phyloP scores from a whole-genome alignment of 345 rosid genomes.

The Linum lewisii region DNA sequence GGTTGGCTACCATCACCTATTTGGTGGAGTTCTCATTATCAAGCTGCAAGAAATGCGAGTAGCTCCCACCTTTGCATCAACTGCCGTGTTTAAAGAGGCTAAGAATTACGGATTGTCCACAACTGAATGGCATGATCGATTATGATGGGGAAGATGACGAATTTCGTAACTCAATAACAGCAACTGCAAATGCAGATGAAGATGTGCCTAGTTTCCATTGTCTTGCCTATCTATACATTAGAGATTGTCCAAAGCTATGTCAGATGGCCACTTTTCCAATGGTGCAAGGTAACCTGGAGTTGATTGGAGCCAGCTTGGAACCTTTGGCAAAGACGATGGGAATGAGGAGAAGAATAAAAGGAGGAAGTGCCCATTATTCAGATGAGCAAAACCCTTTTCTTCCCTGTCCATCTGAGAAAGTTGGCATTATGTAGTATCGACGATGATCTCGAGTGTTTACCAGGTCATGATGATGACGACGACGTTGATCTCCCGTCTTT shows the following conservation, averaged over 20 bases:
- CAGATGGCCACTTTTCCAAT: not conserved
- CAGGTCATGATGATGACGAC: not conserved
- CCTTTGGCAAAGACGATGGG: not conserved
- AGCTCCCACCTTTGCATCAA: not conserved
- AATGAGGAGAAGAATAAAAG: too few relatives aligned
- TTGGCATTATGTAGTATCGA: too few relatives aligned
- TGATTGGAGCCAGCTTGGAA: not conserved
- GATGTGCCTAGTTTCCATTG: not conserved
- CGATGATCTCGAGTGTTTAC: too few relatives aligned
- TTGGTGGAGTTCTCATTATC: not conserved
- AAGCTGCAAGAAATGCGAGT: not conserved
- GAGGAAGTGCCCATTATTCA: too few relatives aligned
- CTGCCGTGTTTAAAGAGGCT: not conserved
- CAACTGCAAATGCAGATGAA: too few relatives aligned
- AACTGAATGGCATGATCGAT: not conserved
- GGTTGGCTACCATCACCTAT: not conserved
- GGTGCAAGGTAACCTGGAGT: not conserved
- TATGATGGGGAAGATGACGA: not conserved
- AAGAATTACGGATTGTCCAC: not conserved
- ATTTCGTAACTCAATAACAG: too few relatives aligned
- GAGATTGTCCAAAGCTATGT: not conserved
- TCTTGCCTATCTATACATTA: too few relatives aligned
- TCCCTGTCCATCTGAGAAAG: too few relatives aligned
- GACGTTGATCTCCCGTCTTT: not conserved
- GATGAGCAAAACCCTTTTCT: too few relatives aligned